Base-by-base conservation (phyloP, 2,329 filamentous ascomycete genomes). In the Arthroderma sp. region DNA sequence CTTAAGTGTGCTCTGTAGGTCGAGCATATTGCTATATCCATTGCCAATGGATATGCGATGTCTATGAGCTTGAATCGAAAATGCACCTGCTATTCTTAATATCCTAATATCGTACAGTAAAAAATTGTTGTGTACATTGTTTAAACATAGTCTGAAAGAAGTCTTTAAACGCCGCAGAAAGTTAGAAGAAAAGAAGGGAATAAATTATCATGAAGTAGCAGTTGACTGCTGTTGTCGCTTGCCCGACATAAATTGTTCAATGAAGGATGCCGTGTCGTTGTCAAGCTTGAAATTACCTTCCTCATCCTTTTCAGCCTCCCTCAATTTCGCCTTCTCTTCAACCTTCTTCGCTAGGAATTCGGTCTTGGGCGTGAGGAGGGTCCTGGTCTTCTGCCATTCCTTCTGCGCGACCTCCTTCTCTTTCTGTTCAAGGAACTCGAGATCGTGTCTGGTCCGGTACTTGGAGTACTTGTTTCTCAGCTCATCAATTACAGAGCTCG, bases 381-480 rank as follows among this genome's bases (percentile, higher is more conserved):
- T 62, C 49, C 59, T 61, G 53, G 63, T 65, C 53, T 66, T 60
- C 53, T 64, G 60, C 57, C 66, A 65, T 51, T 67, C 61, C 54
- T 63, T 60, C 50, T 64, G 65, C 40, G 63, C 62, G 48, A 76
- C 80, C 60, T 81, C 73, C 47, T 70, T 65, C 61, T 77, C 70
- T 70, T 80, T 81, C 64, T 70, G 66, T 52, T 70, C 70, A 43
- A 88, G 63, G 60, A 82, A 94, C 61, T 81, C 82, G 38, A 75
- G 68, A 50, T 87, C 83, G 66, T 94, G 85, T 40, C 85, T 73
- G 43, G 80, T 86, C 57, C 87, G 74, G 77, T 88, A 91, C 56
- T 75, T 78, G 54, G 81, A 84, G 73, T 81, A 94, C 60, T 80
- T 82, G 69, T 83, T 82, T 59, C 87, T 75, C 59, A 96, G 71